These are phyloP conservation scores for Alternaria novae-zelandiae DNA, from an alignment of 2,329 filamentous ascomycete genomes.

Conservation along the genomic window DNA sequence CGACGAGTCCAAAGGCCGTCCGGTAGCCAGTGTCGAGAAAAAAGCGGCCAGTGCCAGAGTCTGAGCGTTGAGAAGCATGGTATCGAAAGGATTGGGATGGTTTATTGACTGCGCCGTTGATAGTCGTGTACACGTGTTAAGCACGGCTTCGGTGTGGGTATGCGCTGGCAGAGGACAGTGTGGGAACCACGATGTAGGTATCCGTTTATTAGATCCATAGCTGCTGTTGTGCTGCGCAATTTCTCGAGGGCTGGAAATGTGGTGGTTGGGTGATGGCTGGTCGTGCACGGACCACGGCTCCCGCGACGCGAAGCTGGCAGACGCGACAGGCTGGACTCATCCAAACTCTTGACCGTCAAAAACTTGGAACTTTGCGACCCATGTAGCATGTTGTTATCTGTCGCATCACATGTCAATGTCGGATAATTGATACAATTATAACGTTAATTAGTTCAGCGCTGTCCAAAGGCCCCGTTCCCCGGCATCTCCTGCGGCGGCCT, in stretches of 20 bases:
- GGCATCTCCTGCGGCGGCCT: not conserved
- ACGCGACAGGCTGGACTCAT: constrained; percentile 3
- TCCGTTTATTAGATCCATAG: constrained; percentile 27
- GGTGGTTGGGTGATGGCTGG: constrained; percentile 39
- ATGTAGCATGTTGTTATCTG: not conserved
- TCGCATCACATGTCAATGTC: not conserved
- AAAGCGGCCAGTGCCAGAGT: constrained; percentile 28
- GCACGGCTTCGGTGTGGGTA: constrained; percentile 14
- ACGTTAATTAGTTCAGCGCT: not conserved
- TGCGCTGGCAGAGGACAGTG: constrained; percentile 11
- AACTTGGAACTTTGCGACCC: not conserved
- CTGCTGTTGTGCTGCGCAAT: constrained; percentile 17
- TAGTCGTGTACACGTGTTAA: constrained; percentile 14
- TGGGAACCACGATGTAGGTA: constrained; percentile 16
- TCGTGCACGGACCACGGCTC: constrained; percentile 17
- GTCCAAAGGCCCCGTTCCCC: not conserved
- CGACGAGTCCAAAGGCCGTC: constrained; percentile 34
- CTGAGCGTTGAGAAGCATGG: constrained; percentile 36
- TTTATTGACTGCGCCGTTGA: constrained; percentile 9
- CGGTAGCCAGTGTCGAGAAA: constrained; percentile 28
- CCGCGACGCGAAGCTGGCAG: not conserved
- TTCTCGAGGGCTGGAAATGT: constrained; percentile 36
- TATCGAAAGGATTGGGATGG: constrained; percentile 17
- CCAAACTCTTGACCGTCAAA: not conserved
- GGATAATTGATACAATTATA: not conserved